Conservation (phyloP, 2,329 filamentous ascomycete species). For the Aspergillus ochraceoroseus region DNA sequence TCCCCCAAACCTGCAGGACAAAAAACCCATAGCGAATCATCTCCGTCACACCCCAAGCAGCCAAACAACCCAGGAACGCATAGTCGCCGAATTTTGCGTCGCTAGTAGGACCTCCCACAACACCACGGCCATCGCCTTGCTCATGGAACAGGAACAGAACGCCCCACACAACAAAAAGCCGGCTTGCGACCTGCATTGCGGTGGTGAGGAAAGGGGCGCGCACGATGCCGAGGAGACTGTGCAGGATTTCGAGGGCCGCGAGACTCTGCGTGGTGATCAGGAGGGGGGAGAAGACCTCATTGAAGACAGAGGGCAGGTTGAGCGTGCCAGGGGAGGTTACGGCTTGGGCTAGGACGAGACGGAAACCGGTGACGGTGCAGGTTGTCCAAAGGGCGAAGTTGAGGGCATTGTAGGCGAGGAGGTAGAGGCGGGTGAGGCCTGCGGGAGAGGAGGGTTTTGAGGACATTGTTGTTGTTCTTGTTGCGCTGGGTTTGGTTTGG, state of each 20-base stretch:
- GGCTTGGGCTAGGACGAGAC: conserved; percentile 51
- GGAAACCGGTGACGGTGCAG: conserved; percentile 65
- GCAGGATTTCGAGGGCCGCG: conserved; percentile 76
- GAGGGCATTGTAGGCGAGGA: conserved; percentile 77
- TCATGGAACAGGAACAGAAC: conserved; percentile 70
- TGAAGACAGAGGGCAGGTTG: conserved; percentile 41
- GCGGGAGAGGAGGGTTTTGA: conserved; percentile 29
- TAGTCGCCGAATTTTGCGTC: conserved; percentile 34
- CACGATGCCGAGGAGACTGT: conserved; percentile 74
- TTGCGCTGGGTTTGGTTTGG: neutral
- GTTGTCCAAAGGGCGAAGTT: conserved; percentile 73
- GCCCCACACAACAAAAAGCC: conserved; percentile 84
- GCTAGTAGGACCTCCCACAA: conserved; percentile 24
- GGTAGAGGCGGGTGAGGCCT: conserved; percentile 59
- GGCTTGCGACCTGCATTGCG: conserved; percentile 79
- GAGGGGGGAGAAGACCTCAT: conserved; percentile 42
- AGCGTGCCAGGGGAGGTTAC: conserved; percentile 37
- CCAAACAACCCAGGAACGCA: conserved; percentile 51
- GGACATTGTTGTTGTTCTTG: conserved; percentile 11
- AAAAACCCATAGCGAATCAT: conserved; percentile 93
- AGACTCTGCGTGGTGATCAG: conserved; percentile 69
- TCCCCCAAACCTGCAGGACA: conserved; percentile 56
- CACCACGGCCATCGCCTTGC: conserved; percentile 58
- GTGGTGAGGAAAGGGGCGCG: conserved; percentile 82
- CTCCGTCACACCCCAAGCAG: conserved; percentile 87